A percentile compares a stretch with the other conserved stretches of the same genome.
These are phyloP conservation scores for Exophiala bonariae DNA, from an alignment of 2,329 filamentous ascomycete genomes.

Conservation along the genomic window DNA sequence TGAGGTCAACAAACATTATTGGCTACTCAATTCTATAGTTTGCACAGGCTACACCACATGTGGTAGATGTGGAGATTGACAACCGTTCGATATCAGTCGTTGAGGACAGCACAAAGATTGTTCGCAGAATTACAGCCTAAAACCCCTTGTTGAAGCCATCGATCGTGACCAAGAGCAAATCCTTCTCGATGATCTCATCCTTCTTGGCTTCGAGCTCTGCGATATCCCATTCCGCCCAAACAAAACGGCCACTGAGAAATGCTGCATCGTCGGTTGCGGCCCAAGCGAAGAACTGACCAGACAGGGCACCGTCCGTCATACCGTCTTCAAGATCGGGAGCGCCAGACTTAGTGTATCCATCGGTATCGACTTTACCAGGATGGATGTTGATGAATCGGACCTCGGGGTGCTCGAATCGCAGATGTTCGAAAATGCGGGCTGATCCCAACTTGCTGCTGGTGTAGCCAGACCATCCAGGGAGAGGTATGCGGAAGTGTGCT, in stretches of 20 bases:
- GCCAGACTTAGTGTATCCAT: neutral
- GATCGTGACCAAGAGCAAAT: neutral
- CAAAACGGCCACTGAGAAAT: conserved; percentile 15
- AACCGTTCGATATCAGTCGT: no score
- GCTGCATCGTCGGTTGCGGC: conserved; percentile 9
- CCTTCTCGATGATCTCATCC: conserved; percentile 4
- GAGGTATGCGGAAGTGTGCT: neutral
- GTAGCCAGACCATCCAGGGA: conserved; percentile 31
- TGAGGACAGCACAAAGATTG: no score
- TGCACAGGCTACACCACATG: no score
- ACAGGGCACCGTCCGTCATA: conserved; percentile 1
- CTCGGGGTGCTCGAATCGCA: conserved; percentile 41
- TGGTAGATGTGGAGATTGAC: no score
- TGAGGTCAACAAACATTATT: no score
- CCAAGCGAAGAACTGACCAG: conserved; percentile 12
- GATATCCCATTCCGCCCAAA: conserved; percentile 18
- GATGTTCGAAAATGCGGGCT: conserved; percentile 41
- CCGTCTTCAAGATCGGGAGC: neutral
- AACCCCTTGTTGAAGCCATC: conserved; percentile 1
- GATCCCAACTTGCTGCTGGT: conserved; percentile 42
- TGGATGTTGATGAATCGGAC: conserved; percentile 43
- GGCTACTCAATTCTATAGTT: no score
- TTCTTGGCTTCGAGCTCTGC: conserved; percentile 6
- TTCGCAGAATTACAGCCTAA: neutral
- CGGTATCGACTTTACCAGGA: conserved; percentile 34